These are phyloP conservation scores for Rosellinia necatrix DNA, from an alignment of 2,329 filamentous ascomycete genomes.

Conservation along the genomic window DNA sequence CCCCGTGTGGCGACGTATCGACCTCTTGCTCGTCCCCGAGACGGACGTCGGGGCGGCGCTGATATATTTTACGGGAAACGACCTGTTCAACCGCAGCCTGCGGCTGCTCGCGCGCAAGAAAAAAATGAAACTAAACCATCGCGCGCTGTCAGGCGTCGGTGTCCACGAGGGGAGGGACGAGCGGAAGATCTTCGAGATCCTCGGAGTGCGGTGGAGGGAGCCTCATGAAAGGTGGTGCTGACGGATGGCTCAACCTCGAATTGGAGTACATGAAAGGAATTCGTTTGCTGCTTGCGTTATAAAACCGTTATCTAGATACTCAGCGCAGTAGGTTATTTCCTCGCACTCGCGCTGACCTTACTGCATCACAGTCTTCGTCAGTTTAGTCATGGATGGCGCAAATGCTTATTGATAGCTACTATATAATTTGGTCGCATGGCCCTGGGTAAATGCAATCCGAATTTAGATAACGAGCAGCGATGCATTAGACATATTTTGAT, in stretches of 20 bases:
- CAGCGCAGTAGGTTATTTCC: no score
- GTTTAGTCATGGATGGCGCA: no score
- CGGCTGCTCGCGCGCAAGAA: conserved; percentile 79
- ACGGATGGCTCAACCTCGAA: conserved; percentile 30
- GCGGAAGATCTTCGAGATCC: conserved; percentile 76
- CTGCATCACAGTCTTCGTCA: no score
- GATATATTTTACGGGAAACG: conserved; percentile 95
- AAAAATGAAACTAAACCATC: conserved; percentile 83
- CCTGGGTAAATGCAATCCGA: no score
- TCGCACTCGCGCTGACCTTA: no score
- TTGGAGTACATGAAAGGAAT: neutral
- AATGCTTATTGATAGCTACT: neutral
- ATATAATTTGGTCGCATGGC: no score
- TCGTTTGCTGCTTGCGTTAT: neutral
- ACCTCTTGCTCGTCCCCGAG: conserved; percentile 81
- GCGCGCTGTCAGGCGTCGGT: conserved; percentile 75
- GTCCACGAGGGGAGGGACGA: conserved; percentile 75
- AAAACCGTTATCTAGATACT: neutral
- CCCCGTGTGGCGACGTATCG: conserved; percentile 76
- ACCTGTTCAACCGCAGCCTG: conserved; percentile 90
- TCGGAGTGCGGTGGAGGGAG: conserved; percentile 84
- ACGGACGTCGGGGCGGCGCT: conserved; percentile 81
- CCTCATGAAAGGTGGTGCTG: conserved; percentile 77
- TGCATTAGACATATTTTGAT: neutral
- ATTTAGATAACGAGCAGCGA: no score